Evolutionary conservation across 805 yeast genomes (phyloP).

Genomic region (Lachancea lanzarotensis): DNA sequence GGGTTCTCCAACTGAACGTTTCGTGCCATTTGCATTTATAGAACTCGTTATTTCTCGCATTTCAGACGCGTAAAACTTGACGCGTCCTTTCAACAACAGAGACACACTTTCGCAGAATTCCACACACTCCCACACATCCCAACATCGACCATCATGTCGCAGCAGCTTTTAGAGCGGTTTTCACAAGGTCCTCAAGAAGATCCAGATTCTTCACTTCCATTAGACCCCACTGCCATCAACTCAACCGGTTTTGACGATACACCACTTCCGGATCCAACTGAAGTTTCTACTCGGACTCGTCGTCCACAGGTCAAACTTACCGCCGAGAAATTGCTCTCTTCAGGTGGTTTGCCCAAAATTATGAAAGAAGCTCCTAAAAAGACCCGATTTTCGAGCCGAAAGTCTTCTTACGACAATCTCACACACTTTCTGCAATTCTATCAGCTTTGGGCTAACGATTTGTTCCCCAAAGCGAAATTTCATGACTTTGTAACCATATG

Average conservation of each 20-base stretch:
- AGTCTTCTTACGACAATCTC: conserved; percentile 24
- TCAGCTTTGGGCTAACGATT: conserved; percentile 68
- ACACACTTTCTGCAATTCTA: conserved; percentile 44
- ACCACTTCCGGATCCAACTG: conserved; percentile 25
- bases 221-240: conserved; percentile 12
- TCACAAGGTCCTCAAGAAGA: conserved; percentile 1
- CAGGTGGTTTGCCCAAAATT: conserved; percentile 54
- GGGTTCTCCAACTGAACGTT: too few species aligned
- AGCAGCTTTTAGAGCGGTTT: conserved; percentile 3
- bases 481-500: conserved; percentile 56
- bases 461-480: conserved; percentile 77
- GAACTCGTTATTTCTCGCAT: too few species aligned
- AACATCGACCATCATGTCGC: neutral
- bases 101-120: neutral
- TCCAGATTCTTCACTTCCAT: conserved; percentile 6
- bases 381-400: conserved; percentile 30
- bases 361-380: conserved; percentile 31
- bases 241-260: conserved; percentile 12
- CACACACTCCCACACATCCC: neutral
- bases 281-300: conserved; percentile 18
- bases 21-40: too few species aligned
- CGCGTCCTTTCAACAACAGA: neutral
- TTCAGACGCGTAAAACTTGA: neutral
- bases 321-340: conserved; percentile 43
- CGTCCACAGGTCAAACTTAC: conserved; percentile 42